Evolutionary conservation across 345 rosid species (phyloP).

Genomic region (Lumnitzera littorea): DNA sequence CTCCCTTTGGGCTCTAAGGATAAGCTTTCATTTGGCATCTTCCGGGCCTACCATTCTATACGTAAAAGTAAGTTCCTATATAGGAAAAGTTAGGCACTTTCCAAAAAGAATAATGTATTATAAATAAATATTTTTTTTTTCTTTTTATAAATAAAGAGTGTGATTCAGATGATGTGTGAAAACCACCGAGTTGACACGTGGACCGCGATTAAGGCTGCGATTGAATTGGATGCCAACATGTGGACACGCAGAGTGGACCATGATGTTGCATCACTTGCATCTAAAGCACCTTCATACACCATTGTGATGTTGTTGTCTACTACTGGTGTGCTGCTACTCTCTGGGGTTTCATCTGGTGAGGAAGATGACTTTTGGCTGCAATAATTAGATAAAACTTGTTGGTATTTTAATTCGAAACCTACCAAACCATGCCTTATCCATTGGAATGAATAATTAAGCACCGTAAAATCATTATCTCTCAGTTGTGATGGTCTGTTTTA

Average conservation of each 20-base stretch:
- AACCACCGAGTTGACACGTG: constrained; percentile 34
- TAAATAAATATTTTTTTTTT: no score
- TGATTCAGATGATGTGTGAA: constrained; percentile 6
- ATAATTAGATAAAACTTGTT: constrained; percentile 7
- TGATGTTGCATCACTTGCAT: constrained; percentile 33
- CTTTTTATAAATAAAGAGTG: no score
- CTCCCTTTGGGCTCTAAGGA: constrained; percentile 4
- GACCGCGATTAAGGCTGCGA: constrained; percentile 16
- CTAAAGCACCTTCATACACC: constrained; percentile 67
- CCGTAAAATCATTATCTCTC: no score
- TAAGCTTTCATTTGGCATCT: not conserved
- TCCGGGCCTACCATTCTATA: constrained; percentile 8
- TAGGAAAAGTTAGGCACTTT: no score
- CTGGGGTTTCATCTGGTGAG: constrained; percentile 21
- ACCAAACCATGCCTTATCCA: constrained; percentile 5
- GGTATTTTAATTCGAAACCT: not conserved
- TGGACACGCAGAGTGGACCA: constrained; percentile 15
- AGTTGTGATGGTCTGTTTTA: no score
- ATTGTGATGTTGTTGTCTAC: constrained; percentile 32
- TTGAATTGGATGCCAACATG: constrained; percentile 19
- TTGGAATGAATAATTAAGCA: not conserved
- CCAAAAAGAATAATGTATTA: no score
- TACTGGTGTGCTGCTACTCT: constrained; percentile 3
- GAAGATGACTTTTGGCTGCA: constrained; percentile 68
- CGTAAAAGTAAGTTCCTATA: no score